phyloP scores from a whole-genome alignment of 2,329 filamentous ascomycete species.

The Fusarium vanettenii region DNA sequence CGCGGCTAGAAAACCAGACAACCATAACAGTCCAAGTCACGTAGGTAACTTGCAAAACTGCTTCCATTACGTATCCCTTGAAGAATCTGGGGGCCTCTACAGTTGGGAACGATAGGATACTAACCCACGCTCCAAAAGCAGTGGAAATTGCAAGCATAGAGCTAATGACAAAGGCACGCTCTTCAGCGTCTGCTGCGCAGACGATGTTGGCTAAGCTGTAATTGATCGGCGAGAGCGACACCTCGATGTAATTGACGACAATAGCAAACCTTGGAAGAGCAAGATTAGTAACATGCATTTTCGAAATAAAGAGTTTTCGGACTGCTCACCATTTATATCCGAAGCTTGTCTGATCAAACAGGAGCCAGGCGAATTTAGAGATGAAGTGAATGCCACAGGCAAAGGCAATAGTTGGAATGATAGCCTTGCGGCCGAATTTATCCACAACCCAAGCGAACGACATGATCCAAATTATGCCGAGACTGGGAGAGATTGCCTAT shows the following conservation, averaged over 20 bases:
- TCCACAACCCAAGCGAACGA: neutral
- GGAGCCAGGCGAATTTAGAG: conserved; percentile 5
- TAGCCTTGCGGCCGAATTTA: neutral
- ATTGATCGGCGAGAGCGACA: conserved; percentile 2
- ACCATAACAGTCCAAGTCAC: conserved; percentile 17
- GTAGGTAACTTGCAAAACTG: conserved; percentile 21
- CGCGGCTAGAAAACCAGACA: conserved; percentile 6
- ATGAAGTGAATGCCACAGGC: conserved; percentile 1
- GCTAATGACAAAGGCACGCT: conserved; percentile 5
- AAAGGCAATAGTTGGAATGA: neutral
- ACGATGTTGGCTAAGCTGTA: conserved; percentile 6
- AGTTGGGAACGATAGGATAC: conserved; percentile 46
- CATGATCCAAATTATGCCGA: neutral
- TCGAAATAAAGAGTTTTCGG: neutral
- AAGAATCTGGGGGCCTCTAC: conserved; percentile 45
- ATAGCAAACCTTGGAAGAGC: neutral
- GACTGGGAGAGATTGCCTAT: neutral
- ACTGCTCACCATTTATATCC: neutral
- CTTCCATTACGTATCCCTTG: conserved; percentile 40
- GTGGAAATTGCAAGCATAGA: conserved; percentile 54
- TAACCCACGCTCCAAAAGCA: conserved; percentile 52
- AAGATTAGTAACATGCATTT: neutral
- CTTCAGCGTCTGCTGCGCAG: neutral
- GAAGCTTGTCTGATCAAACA: neutral
- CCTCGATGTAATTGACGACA: neutral